Conservation (phyloP, 192 early-diverging fungal genomes). For the Backusella westeae region DNA sequence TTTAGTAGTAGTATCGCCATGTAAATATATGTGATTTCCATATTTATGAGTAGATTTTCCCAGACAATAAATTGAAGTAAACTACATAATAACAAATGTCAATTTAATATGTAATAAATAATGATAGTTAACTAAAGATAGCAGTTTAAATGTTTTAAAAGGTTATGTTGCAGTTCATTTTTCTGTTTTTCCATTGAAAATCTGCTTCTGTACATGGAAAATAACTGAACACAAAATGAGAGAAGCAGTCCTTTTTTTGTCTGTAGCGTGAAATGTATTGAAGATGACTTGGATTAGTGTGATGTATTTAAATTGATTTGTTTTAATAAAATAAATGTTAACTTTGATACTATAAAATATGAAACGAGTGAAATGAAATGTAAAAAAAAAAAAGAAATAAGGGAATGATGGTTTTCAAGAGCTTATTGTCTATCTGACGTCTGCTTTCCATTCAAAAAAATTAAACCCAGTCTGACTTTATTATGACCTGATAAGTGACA, state of each 20-base stretch:
- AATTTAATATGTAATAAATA: too few species aligned
- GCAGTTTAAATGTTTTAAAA: too few species aligned
- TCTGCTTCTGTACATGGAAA: neutral
- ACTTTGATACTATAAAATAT: too few species aligned
- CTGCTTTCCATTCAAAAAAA: neutral
- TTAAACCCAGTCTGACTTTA: neutral
- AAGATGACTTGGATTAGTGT: neutral
- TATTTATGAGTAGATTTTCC: too few species aligned
- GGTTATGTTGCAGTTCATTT: too few species aligned
- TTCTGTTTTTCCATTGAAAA: neutral
- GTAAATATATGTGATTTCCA: too few species aligned
- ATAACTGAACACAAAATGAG: neutral
- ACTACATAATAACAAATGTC: too few species aligned
- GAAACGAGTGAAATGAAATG: neutral
- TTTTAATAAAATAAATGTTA: neutral
- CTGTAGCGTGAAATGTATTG: neutral
- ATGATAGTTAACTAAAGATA: too few species aligned
- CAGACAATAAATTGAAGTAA: too few species aligned
- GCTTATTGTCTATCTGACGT: neutral
- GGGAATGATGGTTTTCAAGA: neutral
- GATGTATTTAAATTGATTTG: too few species aligned
- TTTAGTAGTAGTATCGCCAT: too few species aligned
- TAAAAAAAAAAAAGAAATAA: neutral
- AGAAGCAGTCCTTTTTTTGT: neutral
- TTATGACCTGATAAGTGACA: neutral